phyloP scores from a whole-genome alignment of 768 basidiomycete genomes.

The Chlorophyllum brunneum region DNA sequence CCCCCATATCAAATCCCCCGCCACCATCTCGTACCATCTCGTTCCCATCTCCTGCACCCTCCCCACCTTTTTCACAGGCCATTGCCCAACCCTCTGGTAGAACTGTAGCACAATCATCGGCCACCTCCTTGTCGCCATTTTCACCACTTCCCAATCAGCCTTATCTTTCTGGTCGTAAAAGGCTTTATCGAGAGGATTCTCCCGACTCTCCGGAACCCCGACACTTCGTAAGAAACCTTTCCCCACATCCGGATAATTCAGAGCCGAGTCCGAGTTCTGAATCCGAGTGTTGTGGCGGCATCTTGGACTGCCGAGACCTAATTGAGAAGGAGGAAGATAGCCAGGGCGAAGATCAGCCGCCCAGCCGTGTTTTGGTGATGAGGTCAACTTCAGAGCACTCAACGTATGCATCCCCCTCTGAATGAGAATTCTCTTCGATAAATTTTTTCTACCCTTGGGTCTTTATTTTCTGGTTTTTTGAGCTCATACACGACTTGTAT shows the following conservation, averaged over 20 bases:
- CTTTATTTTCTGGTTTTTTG: not conserved
- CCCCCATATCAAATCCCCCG: slow-evolving; percentile 14
- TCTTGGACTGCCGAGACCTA: slow-evolving; percentile 44
- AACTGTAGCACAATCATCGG: slow-evolving; percentile 1
- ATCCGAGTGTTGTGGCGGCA: slow-evolving; percentile 47
- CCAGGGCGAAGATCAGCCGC: slow-evolving; percentile 15
- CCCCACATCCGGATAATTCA: not conserved
- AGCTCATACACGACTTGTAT: not conserved
- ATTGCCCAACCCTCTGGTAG: not conserved
- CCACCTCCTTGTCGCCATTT: slow-evolving; percentile 8
- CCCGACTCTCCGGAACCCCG: slow-evolving; percentile 14
- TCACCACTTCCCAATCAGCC: not conserved
- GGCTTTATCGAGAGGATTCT: slow-evolving; percentile 29
- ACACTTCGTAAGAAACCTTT: not conserved
- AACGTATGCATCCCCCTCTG: slow-evolving; percentile 3
- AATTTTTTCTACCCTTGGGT: not conserved
- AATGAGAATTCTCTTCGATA: not conserved
- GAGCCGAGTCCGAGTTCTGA: slow-evolving; percentile 25
- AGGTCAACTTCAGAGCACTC: slow-evolving; percentile 22
- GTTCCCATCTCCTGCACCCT: slow-evolving; percentile 25
- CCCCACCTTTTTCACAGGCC: slow-evolving; percentile 16
- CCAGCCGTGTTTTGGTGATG: slow-evolving; percentile 23
- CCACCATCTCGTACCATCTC: slow-evolving; percentile 18
- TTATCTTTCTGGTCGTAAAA: slow-evolving; percentile 24
- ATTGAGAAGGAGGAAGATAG: slow-evolving; percentile 22